Conservation (phyloP, 768 basidiomycete genomes). For the Amanita thiersii region DNA sequence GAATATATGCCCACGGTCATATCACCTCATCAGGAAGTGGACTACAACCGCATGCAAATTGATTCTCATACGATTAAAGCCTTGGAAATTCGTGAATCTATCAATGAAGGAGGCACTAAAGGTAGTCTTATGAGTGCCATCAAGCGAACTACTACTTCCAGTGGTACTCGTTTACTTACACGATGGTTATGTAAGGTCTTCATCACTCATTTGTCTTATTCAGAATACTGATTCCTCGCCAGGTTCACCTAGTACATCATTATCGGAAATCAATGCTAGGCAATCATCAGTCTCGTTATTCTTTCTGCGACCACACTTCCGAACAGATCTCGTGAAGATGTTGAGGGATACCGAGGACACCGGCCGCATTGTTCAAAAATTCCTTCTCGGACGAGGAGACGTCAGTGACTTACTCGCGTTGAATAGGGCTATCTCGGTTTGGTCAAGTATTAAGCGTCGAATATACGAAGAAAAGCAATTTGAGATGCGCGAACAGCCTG, state of each 20-base stretch:
- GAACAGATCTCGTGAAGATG: constrained; percentile 49
- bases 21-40: constrained; percentile 47
- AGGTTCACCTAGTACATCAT: constrained; percentile 82
- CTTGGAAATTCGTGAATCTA: constrained; percentile 75
- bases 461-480: constrained; percentile 49
- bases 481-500: constrained; percentile 29
- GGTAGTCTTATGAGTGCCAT: constrained; percentile 72
- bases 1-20: constrained; percentile 69
- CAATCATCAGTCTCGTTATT: constrained; percentile 78
- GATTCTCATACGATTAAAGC: constrained; percentile 84
- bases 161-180: constrained; percentile 67
- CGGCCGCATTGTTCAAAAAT: constrained; percentile 69
- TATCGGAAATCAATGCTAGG: constrained; percentile 60
- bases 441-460: constrained; percentile 43
- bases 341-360: constrained; percentile 61
- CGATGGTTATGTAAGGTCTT: constrained; percentile 69
- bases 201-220: constrained; percentile 15
- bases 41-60: constrained; percentile 69
- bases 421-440: constrained; percentile 50
- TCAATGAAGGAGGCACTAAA: constrained; percentile 60
- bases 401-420: constrained; percentile 59
- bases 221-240: constrained; percentile 10
- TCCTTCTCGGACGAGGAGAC: constrained; percentile 62
- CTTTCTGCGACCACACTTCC: constrained; percentile 48
- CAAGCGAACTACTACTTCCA: constrained; percentile 69